Base-by-base conservation (phyloP, 2,329 filamentous ascomycete species). In the Fusarium liriodendri region DNA sequence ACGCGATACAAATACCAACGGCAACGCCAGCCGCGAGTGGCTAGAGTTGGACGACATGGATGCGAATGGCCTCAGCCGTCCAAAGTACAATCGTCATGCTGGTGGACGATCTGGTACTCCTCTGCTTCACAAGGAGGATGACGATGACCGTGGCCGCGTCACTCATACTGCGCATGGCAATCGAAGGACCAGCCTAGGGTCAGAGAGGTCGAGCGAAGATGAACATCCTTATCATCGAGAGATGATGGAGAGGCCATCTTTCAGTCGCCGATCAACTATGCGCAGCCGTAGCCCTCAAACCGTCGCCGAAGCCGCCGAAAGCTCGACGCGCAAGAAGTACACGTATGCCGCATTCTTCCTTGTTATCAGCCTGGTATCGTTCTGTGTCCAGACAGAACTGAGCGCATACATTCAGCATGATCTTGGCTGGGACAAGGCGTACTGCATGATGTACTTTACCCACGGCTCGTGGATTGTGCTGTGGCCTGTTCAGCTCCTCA, bases 361-460 rank as follows among this genome's bases (percentile, higher is more conserved):
- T 70, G 84, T 93, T 33, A 81, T 98, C 76, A 97, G 94, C 80
- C 87, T 99, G 79, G 85, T 97, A 68, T 93, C 94, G 80, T 99
- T 99, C 82, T 94, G 95, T 57, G 87, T 98, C 7, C 97, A 99
- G 88, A 98, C 97, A 5, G 96, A 98, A 87, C 95, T 97, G 63
- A 96, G 95, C 13, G 92, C 97, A 11, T 95, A 98, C 84, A 97
- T 99, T 70, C 96, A 98, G 85, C 92, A 96, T 81, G 92, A 97
- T 69, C 85, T 98, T 73, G 91, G 93, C 73, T 99, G 97, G 97
- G 91, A 97, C 85, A 99, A 99, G 86, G 94, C 97, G n/a, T 99
- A 98, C 85, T 97, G 95, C 87, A 99, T 99, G 97, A 90, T 99
- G 88, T 98, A 97, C 84, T 88, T 99, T 75, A 99, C 97, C 13